These are phyloP conservation scores for Leccinum griseonigrum DNA, from an alignment of 1,284 basidiomycete species.

Conservation along the genomic window DNA sequence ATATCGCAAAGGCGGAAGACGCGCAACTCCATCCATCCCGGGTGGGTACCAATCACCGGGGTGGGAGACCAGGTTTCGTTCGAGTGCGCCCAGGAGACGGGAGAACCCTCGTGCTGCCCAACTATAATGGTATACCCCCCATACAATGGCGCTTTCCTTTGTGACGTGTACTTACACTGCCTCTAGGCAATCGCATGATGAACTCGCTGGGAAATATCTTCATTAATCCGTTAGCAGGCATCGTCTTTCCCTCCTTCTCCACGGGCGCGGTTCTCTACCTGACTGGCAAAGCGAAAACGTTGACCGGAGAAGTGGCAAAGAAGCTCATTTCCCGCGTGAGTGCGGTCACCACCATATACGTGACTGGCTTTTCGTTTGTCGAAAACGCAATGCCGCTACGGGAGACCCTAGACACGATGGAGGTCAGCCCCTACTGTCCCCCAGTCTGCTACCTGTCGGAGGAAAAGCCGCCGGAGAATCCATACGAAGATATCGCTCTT, in stretches of 20 bases:
- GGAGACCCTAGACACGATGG: conserved; percentile 35
- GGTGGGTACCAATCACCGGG: conserved; percentile 60
- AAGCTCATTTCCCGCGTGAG: conserved; percentile 54
- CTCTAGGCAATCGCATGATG: conserved; percentile 55
- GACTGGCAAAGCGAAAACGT: conserved; percentile 51
- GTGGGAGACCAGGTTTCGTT: conserved; percentile 58
- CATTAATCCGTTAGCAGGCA: conserved; percentile 48
- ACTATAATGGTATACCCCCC: conserved; percentile 49
- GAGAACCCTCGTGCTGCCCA: conserved; percentile 55
- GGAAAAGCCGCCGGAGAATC: conserved; percentile 35
- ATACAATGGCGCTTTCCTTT: neutral
- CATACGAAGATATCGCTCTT: conserved; percentile 31
- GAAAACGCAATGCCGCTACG: conserved; percentile 55
- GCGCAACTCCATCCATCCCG: conserved; percentile 48
- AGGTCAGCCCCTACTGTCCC: conserved; percentile 57
- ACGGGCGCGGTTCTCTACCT: conserved; percentile 60
- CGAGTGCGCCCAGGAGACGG: conserved; percentile 52
- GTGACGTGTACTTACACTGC: neutral
- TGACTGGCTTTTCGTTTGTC: conserved; percentile 54
- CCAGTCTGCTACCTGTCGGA: conserved; percentile 52
- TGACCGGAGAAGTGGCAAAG: conserved; percentile 46
- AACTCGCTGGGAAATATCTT: conserved; percentile 63
- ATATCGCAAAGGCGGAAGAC: conserved; percentile 39
- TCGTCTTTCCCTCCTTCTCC: conserved; percentile 52
- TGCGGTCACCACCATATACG: conserved; percentile 45